Evolutionary conservation across 306 rosid species (phyloP), one percentile per base, ranked within the genome.

Genomic region (Gastrolobium bilobum): DNA sequence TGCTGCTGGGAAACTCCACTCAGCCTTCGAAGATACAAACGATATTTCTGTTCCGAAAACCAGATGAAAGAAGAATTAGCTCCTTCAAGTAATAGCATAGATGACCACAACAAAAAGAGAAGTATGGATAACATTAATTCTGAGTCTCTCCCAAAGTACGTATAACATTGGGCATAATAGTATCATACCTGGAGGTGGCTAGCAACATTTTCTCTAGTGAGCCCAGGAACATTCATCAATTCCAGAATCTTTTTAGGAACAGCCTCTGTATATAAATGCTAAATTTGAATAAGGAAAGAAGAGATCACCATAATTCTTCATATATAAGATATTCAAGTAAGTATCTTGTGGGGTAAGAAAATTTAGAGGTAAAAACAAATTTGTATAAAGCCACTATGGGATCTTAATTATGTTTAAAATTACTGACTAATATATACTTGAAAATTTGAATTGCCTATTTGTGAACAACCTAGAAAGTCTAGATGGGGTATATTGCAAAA

Each of bases 181-280:
- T 43, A 7, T 14, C 51, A 57, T 86, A 96, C 99, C 96, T 96
- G 99, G 77, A 96, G 99, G 82, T 96, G 99, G 84, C 99, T 96
- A 7, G 99, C 99, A 72, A 96, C 99, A 31, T 96, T 96, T 89
- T 96, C 99, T 88, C 99, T 89, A 4, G 99, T 93, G 74, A 96
- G 96, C 29, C 98, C 99, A 33, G 98, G 98, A 83, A 96, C 99
- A 81, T 91, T 96, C 99, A 96, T 96, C 91, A 93, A 76, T 87
- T 96, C 99, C 80, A 96, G 73, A 82, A 96, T 96, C 87, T 88
- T 96, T 83, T 96, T 96, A 10, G 99, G 99, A 73, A 96, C 99
- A 53, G 99, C 99, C 74, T 93, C 99, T 96, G 93, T 40, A 86
- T 67, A 73, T 59, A 15, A 73, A 75, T 30, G 58, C 10, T 69